A percentile compares a stretch with the other conserved stretches of the same genome.
Conservation (phyloP, 78 protist genomes). For the Guillardia theta region DNA sequence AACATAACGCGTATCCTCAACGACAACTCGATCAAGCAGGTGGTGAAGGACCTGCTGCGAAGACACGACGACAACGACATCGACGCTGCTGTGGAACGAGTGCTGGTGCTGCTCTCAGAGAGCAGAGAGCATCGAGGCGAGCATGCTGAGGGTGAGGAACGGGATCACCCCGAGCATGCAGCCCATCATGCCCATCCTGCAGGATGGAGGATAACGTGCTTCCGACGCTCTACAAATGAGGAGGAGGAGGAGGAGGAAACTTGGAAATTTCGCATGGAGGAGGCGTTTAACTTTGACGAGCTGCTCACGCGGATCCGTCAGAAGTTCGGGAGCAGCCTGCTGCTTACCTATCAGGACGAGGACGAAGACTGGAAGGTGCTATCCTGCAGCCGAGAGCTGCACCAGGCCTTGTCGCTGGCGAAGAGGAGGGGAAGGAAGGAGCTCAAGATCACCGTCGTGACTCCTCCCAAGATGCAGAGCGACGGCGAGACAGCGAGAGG, state of each 20-base stretch:
- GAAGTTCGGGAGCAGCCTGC: too few species aligned
- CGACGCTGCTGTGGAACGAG: background rate
- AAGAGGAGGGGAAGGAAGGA: too few species aligned
- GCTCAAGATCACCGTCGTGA: background rate
- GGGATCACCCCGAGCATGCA: background rate
- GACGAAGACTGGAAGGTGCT: too few species aligned
- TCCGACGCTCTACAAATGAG: background rate
- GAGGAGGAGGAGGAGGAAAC: background rate
- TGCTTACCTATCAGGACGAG: too few species aligned
- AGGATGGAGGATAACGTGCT: background rate
- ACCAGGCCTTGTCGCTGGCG: too few species aligned
- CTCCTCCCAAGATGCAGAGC: background rate
- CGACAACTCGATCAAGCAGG: background rate
- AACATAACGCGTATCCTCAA: background rate
- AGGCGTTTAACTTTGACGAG: too few species aligned
- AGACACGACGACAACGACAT: background rate
- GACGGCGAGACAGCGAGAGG: background rate
- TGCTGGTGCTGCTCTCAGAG: background rate
- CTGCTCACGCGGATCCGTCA: too few species aligned
- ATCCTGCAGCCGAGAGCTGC: too few species aligned
- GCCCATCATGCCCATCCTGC: background rate
- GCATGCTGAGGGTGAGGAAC: too few species aligned
- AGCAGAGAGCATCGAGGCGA: too few species aligned
- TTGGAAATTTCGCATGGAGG: background rate
- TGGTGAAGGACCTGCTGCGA: background rate